A percentile compares a stretch with the other conserved stretches of the same genome.
These are phyloP conservation scores for Ceratorhiza oryzae-sativae DNA, from an alignment of 1,284 basidiomycete species.

Conservation along the genomic window DNA sequence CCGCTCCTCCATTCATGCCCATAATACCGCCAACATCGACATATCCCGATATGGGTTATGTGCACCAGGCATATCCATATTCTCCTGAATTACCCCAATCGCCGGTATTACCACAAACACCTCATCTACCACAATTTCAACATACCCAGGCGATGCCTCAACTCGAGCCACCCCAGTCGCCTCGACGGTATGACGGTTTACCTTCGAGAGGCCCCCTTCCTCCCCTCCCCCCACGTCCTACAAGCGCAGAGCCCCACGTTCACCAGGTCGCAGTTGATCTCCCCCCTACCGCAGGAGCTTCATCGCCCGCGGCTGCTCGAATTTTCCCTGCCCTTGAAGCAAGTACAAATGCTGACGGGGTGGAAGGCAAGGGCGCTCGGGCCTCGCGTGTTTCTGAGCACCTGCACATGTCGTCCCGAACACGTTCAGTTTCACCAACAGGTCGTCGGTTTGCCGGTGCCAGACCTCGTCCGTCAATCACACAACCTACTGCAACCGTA, in stretches of 20 bases:
- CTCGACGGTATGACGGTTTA: not conserved
- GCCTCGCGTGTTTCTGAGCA: conserved; percentile 66
- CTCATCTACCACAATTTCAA: not conserved
- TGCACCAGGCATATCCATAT: conserved; percentile 51
- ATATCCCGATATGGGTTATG: conserved; percentile 39
- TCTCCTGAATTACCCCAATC: conserved; percentile 47
- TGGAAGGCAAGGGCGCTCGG: conserved; percentile 67
- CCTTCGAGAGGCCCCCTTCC: conserved; percentile 46
- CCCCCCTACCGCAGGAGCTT: not conserved
- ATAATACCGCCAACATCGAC: conserved; percentile 46
- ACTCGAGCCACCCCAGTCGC: not conserved
- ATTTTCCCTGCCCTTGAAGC: conserved; percentile 44
- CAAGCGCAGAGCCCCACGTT: conserved; percentile 49
- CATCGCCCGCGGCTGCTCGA: conserved; percentile 38
- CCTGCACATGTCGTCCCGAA: conserved; percentile 62
- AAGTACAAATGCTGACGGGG: conserved; percentile 50
- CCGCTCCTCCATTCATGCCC: no score
- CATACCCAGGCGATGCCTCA: conserved; percentile 21
- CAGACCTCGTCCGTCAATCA: conserved; percentile 24
- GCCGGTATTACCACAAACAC: conserved; percentile 34
- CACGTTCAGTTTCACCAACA: conserved; percentile 66
- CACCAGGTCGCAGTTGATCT: conserved; percentile 6
- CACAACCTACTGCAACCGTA: conserved; percentile 32
- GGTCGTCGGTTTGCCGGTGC: conserved; percentile 52
- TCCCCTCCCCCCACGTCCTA: conserved; percentile 48